Evolutionary conservation across 2,329 filamentous ascomycete species (phyloP).

Genomic region (Talaromyces amestolkiae): DNA sequence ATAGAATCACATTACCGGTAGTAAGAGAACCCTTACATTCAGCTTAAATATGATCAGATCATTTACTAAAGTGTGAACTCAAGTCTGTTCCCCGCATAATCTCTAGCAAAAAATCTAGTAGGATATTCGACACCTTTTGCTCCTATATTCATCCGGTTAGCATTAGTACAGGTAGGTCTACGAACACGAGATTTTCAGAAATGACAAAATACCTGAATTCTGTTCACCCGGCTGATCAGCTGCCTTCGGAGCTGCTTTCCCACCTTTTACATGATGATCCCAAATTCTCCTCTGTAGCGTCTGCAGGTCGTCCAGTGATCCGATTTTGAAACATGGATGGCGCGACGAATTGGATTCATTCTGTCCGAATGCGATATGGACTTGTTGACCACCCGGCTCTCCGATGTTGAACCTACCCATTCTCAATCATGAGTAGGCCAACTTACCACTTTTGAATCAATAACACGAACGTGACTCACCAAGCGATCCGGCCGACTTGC

Average conservation of each 20-base stretch:
- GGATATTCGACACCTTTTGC: conserved; percentile 59
- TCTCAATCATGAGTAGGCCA: neutral
- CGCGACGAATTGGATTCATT: conserved; percentile 45
- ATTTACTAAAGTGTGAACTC: conserved; percentile 50
- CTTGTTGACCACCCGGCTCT: conserved; percentile 51
- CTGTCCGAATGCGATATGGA: conserved; percentile 53
- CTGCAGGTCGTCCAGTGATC: conserved; percentile 48
- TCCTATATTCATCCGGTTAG: conserved; percentile 36
- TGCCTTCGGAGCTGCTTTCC: conserved; percentile 50
- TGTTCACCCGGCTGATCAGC: conserved; percentile 56
- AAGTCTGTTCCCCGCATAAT: conserved; percentile 55
- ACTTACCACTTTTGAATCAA: neutral
- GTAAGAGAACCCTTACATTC: neutral
- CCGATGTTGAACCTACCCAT: conserved; percentile 54
- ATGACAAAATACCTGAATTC: conserved; percentile 38
- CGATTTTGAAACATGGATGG: conserved; percentile 60
- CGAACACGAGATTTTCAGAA: neutral
- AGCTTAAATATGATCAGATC: neutral
- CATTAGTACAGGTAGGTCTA: neutral
- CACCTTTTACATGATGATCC: conserved; percentile 51
- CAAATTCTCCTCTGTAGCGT: conserved; percentile 51
- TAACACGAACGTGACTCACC: conserved; percentile 40
- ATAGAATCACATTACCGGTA: neutral
- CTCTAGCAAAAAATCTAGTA: conserved; percentile 60
- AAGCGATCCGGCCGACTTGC: conserved; percentile 53